Evolutionary conservation across 768 basidiomycete species (phyloP).

Genomic region (Cyclocybe cylindracea): DNA sequence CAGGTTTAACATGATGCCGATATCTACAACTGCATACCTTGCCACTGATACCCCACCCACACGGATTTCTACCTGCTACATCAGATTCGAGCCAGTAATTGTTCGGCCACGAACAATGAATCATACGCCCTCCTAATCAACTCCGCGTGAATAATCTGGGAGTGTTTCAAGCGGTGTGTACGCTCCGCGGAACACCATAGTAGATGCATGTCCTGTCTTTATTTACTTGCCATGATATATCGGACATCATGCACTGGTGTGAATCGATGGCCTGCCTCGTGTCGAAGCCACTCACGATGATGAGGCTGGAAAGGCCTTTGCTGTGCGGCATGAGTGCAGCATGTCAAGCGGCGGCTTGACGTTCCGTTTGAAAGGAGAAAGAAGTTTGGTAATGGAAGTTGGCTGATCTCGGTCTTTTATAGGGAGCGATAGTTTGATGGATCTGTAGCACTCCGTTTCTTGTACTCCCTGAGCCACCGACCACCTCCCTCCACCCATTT

Average conservation of each 20-base stretch:
- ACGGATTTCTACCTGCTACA: conserved; percentile 21
- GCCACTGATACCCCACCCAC: conserved; percentile 24
- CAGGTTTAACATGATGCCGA: conserved; percentile 18
- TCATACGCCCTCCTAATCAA: neutral
- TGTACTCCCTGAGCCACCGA: conserved; percentile 13
- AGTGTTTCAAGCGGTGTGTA: neutral
- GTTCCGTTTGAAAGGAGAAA: conserved; percentile 10
- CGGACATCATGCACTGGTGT: neutral
- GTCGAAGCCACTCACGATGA: neutral
- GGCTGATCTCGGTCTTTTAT: conserved; percentile 25
- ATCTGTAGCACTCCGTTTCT: conserved; percentile 7
- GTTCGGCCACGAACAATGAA: neutral
- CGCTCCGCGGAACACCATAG: conserved; percentile 11
- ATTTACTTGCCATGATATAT: neutral
- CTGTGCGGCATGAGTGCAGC: neutral
- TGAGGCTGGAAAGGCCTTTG: conserved; percentile 5
- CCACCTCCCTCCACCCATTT: conserved; percentile 16
- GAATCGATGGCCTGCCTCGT: neutral
- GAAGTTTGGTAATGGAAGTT: conserved; percentile 10
- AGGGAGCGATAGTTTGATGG: conserved; percentile 25
- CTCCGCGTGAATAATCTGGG: neutral
- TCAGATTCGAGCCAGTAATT: conserved; percentile 11
- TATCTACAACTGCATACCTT: conserved; percentile 27
- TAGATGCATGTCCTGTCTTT: conserved; percentile 9
- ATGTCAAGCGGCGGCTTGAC: neutral